Percentiles rank a stretch among this genome's conserved stretches.
These are phyloP conservation scores for Viola pubescens DNA, from an alignment of 441 rosid genomes.

Conservation along the genomic window DNA sequence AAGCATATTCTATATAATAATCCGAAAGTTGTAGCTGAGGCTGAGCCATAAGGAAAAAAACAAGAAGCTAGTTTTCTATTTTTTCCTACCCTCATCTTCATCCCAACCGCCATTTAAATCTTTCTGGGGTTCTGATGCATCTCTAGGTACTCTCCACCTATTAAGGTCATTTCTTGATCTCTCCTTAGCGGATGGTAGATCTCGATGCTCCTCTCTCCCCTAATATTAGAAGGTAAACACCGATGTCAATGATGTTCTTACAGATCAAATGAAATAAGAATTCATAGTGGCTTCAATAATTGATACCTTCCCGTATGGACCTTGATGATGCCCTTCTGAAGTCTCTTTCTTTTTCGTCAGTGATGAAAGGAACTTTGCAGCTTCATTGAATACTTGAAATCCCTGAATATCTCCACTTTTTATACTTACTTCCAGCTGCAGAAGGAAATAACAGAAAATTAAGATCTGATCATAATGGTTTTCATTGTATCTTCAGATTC, in stretches of 20 bases:
- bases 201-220: constrained; percentile 23
- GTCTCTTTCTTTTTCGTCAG: constrained; percentile 22
- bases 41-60: background rate
- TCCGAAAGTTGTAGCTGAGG: background rate
- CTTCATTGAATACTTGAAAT: constrained; percentile 44
- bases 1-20: background rate
- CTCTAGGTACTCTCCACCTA: constrained; percentile 25
- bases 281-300: background rate
- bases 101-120: constrained; percentile 30
- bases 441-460: constrained; percentile 3
- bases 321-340: constrained; percentile 24
- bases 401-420: constrained; percentile 74
- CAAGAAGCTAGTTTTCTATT: constrained; percentile 16
- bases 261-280: background rate
- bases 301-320: constrained; percentile 34
- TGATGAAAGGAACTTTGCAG: constrained; percentile 34
- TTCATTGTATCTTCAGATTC: background rate
- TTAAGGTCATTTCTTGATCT: constrained; percentile 26
- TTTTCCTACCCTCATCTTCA: constrained; percentile 21
- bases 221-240: constrained; percentile 11
- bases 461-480: background rate
- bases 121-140: constrained; percentile 24
- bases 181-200: constrained; percentile 33
- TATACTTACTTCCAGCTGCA: constrained; percentile 77
- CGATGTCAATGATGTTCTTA: constrained; percentile 8